These are phyloP conservation scores for Lodderomyces theae DNA, from an alignment of 1,139 yeast species.

Conservation along the genomic window DNA sequence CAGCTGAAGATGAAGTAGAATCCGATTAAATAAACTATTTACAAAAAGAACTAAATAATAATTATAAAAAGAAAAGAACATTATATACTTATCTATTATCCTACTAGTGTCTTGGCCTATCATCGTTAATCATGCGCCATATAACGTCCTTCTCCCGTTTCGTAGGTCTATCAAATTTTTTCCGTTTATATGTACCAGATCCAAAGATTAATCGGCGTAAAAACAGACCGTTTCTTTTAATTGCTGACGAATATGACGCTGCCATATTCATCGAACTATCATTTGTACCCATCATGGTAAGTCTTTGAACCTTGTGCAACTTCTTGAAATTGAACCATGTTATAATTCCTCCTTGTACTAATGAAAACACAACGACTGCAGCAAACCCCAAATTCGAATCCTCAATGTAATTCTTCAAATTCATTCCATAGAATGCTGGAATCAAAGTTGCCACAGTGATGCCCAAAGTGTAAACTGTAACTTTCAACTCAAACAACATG, in stretches of 20 bases:
- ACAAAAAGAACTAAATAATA: constrained; percentile 1
- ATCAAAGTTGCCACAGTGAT: constrained; percentile 65
- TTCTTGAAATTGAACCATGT: constrained; percentile 46
- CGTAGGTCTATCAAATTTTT: constrained; percentile 35
- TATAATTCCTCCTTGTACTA: constrained; percentile 45
- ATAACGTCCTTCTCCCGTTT: constrained; percentile 55
- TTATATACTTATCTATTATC: neutral
- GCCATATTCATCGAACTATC: neutral
- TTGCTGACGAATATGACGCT: constrained; percentile 9
- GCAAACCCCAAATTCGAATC: constrained; percentile 68
- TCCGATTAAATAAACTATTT: constrained; percentile 19
- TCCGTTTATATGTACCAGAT: constrained; percentile 19
- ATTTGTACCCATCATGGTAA: constrained; percentile 56
- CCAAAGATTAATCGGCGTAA: constrained; percentile 28
- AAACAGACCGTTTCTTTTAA: constrained; percentile 15
- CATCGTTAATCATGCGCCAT: constrained; percentile 75
- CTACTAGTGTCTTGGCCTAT: constrained; percentile 30
- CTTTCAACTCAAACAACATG: constrained; percentile 82
- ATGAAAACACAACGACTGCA: constrained; percentile 50
- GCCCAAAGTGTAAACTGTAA: constrained; percentile 83
- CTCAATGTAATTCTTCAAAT: constrained; percentile 84
- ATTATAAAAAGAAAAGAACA: no score
- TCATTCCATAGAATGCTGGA: constrained; percentile 90
- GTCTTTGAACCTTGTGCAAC: constrained; percentile 54
- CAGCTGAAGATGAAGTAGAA: constrained; percentile 26